These are phyloP conservation scores for Lecanoromycetidae sp. DNA, from an alignment of 2,329 filamentous ascomycete species.

Conservation along the genomic window DNA sequence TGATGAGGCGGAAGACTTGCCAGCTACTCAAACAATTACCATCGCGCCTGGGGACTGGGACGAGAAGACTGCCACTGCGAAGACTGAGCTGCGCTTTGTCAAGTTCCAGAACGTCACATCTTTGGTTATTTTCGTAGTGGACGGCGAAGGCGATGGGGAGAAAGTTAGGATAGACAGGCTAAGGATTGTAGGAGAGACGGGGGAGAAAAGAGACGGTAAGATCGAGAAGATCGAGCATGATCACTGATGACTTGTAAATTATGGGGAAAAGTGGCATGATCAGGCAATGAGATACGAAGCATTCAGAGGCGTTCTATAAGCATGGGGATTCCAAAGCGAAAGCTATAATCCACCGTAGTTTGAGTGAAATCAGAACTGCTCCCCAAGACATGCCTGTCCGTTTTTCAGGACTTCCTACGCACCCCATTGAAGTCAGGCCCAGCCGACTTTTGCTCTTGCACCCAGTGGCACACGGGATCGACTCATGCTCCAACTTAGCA, in stretches of 20 bases:
- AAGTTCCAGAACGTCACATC: constrained; percentile 94
- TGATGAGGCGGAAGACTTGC: constrained; percentile 79
- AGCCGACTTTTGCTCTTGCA: too few relatives aligned
- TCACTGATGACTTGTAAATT: constrained; percentile 1
- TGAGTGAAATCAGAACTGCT: too few relatives aligned
- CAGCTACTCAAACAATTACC: constrained; percentile 67
- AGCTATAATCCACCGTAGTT: too few relatives aligned
- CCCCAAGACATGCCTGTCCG: too few relatives aligned
- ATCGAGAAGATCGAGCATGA: constrained; percentile 79
- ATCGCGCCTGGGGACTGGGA: constrained; percentile 72
- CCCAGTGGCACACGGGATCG: too few relatives aligned
- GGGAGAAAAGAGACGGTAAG: constrained; percentile 86
- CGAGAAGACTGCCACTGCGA: constrained; percentile 55
- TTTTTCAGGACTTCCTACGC: too few relatives aligned
- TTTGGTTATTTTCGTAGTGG: constrained; percentile 75
- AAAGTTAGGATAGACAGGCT: constrained; percentile 59
- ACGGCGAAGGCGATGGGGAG: constrained; percentile 72
- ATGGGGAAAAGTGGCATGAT: too few relatives aligned
- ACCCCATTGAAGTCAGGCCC: too few relatives aligned
- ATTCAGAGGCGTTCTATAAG: neutral
- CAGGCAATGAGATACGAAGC: neutral
- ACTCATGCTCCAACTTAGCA: too few relatives aligned
- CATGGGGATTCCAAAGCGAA: neutral
- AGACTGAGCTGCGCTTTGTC: constrained; percentile 69
- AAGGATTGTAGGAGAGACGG: constrained; percentile 69